Percentiles rank a stretch among this genome's conserved stretches.
Conservation (phyloP, 129 eudicot genomes). For the Pittosporum tobira region DNA sequence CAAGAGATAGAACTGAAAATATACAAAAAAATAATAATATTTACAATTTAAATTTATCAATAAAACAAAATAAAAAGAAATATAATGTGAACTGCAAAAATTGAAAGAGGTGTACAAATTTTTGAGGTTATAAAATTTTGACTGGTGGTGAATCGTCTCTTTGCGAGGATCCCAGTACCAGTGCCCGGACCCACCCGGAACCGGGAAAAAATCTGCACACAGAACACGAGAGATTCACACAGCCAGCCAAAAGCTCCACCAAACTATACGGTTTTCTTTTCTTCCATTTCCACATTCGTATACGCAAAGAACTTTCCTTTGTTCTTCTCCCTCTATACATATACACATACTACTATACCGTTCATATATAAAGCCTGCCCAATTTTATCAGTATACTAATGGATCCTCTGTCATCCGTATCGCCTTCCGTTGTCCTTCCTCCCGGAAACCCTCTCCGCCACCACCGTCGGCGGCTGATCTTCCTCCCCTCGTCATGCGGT, state of each 20-base stretch:
- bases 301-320: conserved; percentile 14
- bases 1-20: too few relatives aligned
- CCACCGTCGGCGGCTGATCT: conserved; percentile 40
- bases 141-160: background rate
- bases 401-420: conserved; percentile 78
- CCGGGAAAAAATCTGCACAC: conserved; percentile 6
- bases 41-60: too few relatives aligned
- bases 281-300: conserved; percentile 18
- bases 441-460: conserved; percentile 32
- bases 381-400: conserved; percentile 15
- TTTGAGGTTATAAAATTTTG: background rate
- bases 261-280: background rate
- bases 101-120: background rate
- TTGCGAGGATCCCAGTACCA: too few relatives aligned
- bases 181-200: background rate
- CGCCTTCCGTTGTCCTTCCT: conserved; percentile 56
- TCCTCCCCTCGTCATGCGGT: conserved; percentile 20
- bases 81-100: background rate
- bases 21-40: too few relatives aligned
- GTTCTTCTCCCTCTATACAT: conserved; percentile 1
- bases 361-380: too few relatives aligned
- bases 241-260: background rate
- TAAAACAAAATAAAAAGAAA: too few relatives aligned
- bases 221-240: background rate
- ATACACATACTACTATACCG: too few relatives aligned